Conservation (phyloP, 83 land plant species). For the Picea abies region DNA sequence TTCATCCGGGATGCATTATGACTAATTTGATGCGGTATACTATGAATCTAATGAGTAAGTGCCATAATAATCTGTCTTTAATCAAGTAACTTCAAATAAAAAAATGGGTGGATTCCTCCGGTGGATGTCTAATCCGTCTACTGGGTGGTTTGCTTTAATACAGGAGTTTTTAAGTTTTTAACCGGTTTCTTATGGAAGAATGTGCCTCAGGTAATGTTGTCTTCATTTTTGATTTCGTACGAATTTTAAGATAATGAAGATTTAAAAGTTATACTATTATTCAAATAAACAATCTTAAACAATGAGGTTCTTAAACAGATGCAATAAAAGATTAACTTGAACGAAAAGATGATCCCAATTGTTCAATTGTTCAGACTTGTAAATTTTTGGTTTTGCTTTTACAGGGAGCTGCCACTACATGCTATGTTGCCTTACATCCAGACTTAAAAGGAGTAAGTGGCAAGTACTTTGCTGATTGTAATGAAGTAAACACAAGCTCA, state of each 20-base stretch:
- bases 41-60: conserved; percentile 42
- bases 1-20: conserved; percentile 32
- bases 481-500: conserved; percentile 12
- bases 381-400: too few relatives aligned
- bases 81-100: neutral
- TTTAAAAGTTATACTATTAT: too few relatives aligned
- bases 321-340: too few relatives aligned
- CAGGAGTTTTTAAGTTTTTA: conserved; percentile 51
- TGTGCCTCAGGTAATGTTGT: conserved; percentile 59
- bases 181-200: conserved; percentile 61
- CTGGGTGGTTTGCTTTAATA: neutral
- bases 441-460: conserved; percentile 25
- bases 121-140: neutral
- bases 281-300: too few relatives aligned
- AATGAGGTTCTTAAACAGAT: too few relatives aligned
- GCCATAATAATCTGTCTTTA: neutral
- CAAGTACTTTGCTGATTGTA: conserved; percentile 34
- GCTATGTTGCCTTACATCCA: conserved; percentile 43
- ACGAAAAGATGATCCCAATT: too few relatives aligned
- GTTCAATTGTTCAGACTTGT: too few relatives aligned
- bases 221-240: too few relatives aligned
- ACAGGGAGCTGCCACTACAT: conserved; percentile 42
- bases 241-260: too few relatives aligned
- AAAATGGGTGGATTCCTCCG: neutral
- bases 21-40: conserved; percentile 37